A percentile compares a stretch with the other conserved stretches of the same genome.
Evolutionary conservation across 108 stramenopile species (phyloP).

Genomic region (Craspedostauros australis): DNA sequence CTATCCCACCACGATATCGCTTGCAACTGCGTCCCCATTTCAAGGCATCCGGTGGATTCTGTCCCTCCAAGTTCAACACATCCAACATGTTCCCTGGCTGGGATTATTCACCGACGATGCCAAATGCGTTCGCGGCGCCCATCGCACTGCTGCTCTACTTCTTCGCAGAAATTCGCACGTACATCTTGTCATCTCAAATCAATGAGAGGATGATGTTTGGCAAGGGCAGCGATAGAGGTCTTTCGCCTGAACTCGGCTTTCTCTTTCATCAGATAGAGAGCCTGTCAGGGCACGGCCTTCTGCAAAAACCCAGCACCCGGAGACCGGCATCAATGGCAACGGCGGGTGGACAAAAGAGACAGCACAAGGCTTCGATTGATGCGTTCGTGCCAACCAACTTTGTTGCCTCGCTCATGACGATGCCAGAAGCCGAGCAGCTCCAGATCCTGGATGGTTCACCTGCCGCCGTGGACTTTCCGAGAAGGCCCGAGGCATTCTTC

Average conservation of each 20-base stretch:
- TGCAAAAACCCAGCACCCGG: constrained; percentile 6
- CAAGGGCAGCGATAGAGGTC: constrained; percentile 21
- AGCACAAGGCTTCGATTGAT: constrained; percentile 32
- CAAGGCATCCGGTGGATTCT: constrained; percentile 48
- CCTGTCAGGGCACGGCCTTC: constrained; percentile 47
- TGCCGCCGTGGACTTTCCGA: constrained; percentile 54
- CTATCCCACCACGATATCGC: constrained; percentile 57
- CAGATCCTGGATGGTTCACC: constrained; percentile 76
- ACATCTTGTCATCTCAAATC: constrained; percentile 39
- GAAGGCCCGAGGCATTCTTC: constrained; percentile 78
- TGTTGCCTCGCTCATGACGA: constrained; percentile 44
- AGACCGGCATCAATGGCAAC: too few species aligned
- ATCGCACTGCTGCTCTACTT: constrained; percentile 71
- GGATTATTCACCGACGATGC: constrained; percentile 65
- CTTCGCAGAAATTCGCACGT: constrained; percentile 47
- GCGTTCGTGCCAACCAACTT: constrained; percentile 73
- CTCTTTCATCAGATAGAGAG: constrained; percentile 74
- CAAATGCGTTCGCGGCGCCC: constrained; percentile 54
- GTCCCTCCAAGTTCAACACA: constrained; percentile 60
- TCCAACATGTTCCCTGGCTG: constrained; percentile 70
- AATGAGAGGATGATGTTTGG: constrained; percentile 7
- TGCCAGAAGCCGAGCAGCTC: constrained; percentile 73
- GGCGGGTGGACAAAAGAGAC: not conserved
- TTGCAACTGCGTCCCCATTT: constrained; percentile 41
- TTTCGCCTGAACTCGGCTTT: constrained; percentile 69